Base-by-base conservation (phyloP, 306 rosid species). In the Hippophae tibetana region DNA sequence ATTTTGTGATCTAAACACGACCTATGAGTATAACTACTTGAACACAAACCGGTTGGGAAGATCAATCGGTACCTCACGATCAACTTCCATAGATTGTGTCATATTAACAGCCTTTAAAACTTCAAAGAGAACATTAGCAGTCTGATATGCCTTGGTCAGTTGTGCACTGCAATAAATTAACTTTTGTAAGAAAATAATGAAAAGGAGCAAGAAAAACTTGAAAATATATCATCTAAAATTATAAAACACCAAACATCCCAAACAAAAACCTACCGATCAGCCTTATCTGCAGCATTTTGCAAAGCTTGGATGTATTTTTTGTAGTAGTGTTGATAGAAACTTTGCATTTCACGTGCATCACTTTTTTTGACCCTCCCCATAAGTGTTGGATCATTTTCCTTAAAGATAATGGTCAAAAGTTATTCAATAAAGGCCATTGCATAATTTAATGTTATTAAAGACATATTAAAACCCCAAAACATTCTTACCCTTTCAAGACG, bases 271-370 rank as follows among this genome's bases (percentile, higher is more conserved):
- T 68, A 90, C 98, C 98, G 96, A 65, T 90, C 95, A 78, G 96
- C 96, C 76, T 90, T 90, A 72, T 90, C 89, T 55, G 98, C 97
- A 61, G 90, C 92, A 85, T 75, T 87, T 45, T 85, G 90, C 76
- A 90, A 79, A 64, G 98, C 98, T 69, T 92, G 98, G 69, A 92
- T 92, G 71, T 92, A 92, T 58, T 92, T 92, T 63, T 87, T 92
- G 82, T 92, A 92, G 81, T 92, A 92, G 67, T 85, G 96, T 69
- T 87, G 96, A 73, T 92, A 92, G 76, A 81, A 92, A 74, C 95
- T 87, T 75, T 92, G 98, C 98, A 92, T 87, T 83, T 92, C 98
- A 38, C 96, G 96, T n/a, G 98, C 96, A 79, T 92, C 98, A 69
- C 98, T 92, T 75, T 87, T 83, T 75, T 92, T 92, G 26, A 92